Evolutionary conservation across 352 stramenopile species (phyloP), one percentile per base, ranked within the genome.

Genomic region (Peronospora tabacina): DNA sequence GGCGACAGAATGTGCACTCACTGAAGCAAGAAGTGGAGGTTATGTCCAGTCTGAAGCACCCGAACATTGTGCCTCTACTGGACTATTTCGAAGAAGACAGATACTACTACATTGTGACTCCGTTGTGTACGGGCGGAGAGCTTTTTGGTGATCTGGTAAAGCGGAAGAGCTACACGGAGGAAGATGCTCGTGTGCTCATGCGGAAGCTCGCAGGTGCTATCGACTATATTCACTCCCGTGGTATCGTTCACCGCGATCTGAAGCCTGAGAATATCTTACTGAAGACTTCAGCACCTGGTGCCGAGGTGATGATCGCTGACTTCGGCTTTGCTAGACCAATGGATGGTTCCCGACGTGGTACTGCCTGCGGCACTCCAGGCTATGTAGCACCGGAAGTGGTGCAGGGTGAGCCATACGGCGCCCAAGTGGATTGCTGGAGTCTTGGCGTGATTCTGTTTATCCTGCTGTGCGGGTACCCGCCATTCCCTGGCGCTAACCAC

Each of bases 361-460:
- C 72, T 19, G 74, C 67, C 1, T 95, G 87, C 38, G 87, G 87
- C 0, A 96, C 89, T 0, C 85, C 85, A 0, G 76, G 82, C 2
- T 98, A 98, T 60, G 90, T 98, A 6, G 94, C 94, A 0, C 92
- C 92, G 2, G 92, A 98, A 66, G 95, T 98, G 36, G 68, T 98
- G 26, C 79, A 81, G 39, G 79, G 82, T 7, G 63, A 79, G 12
- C 62, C 76, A 7, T 98, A 98, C 57, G 91, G 90, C 24, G 68
- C 69, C 7, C 71, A 88, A 17, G 88, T 96, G 10, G 93, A 98
- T 60, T 96, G 93, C 63, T 98, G 93, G 93, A 95, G 80, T 60
- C 70, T 97, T 7, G 93, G 93, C 22, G 89, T 97, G 11, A 94
- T 98, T 57, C 58, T 90, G n/a, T 98, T 93, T 61, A 97, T 98